Evolutionary conservation across 441 rosid species (phyloP), one percentile per base, ranked within the genome.

Genomic region (Metrosideros polymorpha): DNA sequence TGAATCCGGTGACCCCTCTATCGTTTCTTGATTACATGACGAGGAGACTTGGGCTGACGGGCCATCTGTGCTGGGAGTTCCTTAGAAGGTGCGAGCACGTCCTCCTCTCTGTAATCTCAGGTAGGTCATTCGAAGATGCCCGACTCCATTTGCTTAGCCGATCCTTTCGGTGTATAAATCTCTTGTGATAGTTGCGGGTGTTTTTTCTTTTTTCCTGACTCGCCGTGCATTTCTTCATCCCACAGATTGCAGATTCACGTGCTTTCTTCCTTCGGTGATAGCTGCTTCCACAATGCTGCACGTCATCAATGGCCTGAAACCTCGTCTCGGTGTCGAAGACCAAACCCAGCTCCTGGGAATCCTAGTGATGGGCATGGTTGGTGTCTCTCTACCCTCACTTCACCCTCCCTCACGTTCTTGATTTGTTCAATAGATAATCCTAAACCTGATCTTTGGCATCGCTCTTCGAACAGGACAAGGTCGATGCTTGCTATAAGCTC

Each of bases 1-100:
- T 95, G 98, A 92, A 93, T 85, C 98, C 98, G 15, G 92, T 93
- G 18, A 93, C 96, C 79, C 92, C 97, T 45, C 56, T 92, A 51
- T 92, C 96, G 4, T 95, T 94, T 84, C 87, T 95, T 54, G 96
- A 95, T 90, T 90, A 91, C 90, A 84, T 93, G 19, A 83, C 93
- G 5, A 92, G 95, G 89, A 93, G 94, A 90, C 91, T 95, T 1
- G 93, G 93, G 5, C 89, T 94, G n/a, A 93, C 88, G 90, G 92
- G 84, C 83, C 82, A 84, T 90, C 91, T 92, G 82, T 92, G 92
- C 59, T 83, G 90, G 91, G 94, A 93, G 85, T 92, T 95, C 56
- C 88, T 92, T 59, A 75, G 90, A 89, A 92, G 94, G 85, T 94
- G 93, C 61, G 92, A 93, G 88, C 85, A 47, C 47, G 52, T 89